These are phyloP conservation scores for Penicillium angulare DNA, from an alignment of 495 filamentous ascomycete genomes.

Conservation along the genomic window DNA sequence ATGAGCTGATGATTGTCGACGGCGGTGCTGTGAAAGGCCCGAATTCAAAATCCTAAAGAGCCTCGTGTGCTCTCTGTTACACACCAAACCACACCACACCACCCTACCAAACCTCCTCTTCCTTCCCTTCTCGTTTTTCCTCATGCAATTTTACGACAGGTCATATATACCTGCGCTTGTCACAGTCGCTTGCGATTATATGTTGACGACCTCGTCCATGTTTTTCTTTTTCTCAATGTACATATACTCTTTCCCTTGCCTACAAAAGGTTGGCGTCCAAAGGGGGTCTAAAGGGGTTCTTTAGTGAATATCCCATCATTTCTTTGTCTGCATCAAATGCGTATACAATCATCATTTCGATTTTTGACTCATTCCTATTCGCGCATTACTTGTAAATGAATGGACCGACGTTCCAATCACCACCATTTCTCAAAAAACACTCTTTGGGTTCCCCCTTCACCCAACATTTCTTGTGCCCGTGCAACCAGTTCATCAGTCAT, in stretches of 20 bases:
- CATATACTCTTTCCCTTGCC: constrained; percentile 22
- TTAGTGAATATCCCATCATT: constrained; percentile 17
- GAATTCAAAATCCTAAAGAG: constrained; percentile 12
- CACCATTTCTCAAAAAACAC: constrained; percentile 90
- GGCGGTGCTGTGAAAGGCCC: constrained; percentile 59
- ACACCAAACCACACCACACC: constrained; percentile 3
- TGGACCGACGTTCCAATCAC: no score
- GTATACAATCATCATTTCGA: neutral
- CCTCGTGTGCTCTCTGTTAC: no score
- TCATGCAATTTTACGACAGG: no score
- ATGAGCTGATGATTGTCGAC: constrained; percentile 87
- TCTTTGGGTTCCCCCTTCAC: constrained; percentile 47
- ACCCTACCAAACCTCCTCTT: constrained; percentile 4
- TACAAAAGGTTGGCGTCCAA: constrained; percentile 24
- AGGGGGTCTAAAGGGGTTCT: constrained; percentile 21
- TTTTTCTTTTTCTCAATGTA: constrained; percentile 20
- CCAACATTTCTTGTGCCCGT: constrained; percentile 46
- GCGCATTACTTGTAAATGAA: no score
- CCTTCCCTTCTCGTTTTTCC: constrained; percentile 12
- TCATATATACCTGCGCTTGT: constrained; percentile 3
- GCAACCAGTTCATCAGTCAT: constrained; percentile 82
- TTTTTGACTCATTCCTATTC: no score
- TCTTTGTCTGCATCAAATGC: neutral
- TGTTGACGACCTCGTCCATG: neutral
- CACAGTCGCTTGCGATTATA: constrained; percentile 14